These are phyloP conservation scores for Arctium minus DNA, from an alignment of 129 eudicot species.

Conservation along the genomic window DNA sequence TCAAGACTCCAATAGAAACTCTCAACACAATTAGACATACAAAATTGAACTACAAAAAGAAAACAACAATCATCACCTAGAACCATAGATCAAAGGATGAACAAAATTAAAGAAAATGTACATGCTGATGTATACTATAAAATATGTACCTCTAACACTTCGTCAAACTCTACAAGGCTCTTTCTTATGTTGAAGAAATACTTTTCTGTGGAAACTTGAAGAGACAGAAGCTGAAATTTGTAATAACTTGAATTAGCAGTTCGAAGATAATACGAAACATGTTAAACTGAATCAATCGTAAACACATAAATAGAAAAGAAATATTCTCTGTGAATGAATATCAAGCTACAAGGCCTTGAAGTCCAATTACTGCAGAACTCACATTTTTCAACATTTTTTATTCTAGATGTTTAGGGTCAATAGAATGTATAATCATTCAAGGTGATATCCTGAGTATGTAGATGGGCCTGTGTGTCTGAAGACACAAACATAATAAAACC, in stretches of 20 bases:
- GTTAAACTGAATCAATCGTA: background rate
- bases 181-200: slow-evolving; percentile 85
- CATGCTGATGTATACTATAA: background rate
- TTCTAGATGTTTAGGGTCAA: background rate
- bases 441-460: background rate
- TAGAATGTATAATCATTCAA: background rate
- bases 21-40: background rate
- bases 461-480: background rate
- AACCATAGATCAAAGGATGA: background rate
- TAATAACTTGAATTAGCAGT: background rate
- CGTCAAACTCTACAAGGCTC: slow-evolving; percentile 97
- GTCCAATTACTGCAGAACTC: background rate
- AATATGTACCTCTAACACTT: slow-evolving; percentile 87
- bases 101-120: background rate
- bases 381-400: background rate
- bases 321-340: background rate
- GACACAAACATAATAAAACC: background rate
- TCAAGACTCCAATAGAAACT: background rate
- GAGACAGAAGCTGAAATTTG: slow-evolving; percentile 64
- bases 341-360: background rate
- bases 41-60: background rate
- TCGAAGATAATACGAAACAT: slow-evolving; percentile 1
- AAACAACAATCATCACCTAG: background rate
- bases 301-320: background rate
- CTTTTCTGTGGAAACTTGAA: slow-evolving; percentile 91